Percentiles rank a stretch among this genome's conserved stretches.
phyloP scores from a whole-genome alignment of 2,329 filamentous ascomycete genomes.

The Aspergillus udagawae region DNA sequence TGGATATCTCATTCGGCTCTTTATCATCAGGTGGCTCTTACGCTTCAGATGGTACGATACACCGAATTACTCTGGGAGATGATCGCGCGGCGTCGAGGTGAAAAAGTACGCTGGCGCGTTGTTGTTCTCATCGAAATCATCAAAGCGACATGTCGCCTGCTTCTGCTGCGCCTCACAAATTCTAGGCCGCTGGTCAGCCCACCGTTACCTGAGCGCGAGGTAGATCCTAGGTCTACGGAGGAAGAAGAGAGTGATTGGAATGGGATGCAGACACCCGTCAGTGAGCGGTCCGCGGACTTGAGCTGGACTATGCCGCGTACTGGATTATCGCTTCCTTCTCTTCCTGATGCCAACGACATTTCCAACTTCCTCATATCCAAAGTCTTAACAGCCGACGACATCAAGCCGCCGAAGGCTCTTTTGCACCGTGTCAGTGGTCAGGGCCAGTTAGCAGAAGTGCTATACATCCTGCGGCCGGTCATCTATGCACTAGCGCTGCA shows the following conservation, averaged over 20 bases:
- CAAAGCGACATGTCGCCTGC: conserved; percentile 78
- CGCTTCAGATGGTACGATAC: conserved; percentile 87
- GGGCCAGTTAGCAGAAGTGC: conserved; percentile 79
- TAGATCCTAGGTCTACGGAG: conserved; percentile 60
- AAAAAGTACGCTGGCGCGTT: conserved; percentile 78
- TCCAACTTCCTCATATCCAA: conserved; percentile 82
- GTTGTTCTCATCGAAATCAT: conserved; percentile 79
- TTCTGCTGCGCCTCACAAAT: conserved; percentile 78
- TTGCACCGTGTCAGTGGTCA: conserved; percentile 70
- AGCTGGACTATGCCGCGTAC: conserved; percentile 95
- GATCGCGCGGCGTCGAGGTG: conserved; percentile 79
- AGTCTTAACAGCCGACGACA: conserved; percentile 91
- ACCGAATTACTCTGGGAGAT: conserved; percentile 97
- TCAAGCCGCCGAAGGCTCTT: conserved; percentile 83
- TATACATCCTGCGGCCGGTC: conserved; percentile 86
- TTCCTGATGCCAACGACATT: conserved; percentile 78
- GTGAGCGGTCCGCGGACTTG: conserved; percentile 40
- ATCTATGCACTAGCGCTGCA: conserved; percentile 82
- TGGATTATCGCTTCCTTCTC: conserved; percentile 73
- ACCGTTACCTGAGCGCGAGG: conserved; percentile 78
- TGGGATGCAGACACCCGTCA: conserved; percentile 43
- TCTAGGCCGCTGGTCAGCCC: conserved; percentile 79
- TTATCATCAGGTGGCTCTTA: conserved; percentile 76
- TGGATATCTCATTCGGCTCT: conserved; percentile 60
- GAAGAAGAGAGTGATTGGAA: conserved; percentile 45